phyloP scores from a whole-genome alignment of 495 filamentous ascomycete genomes.

The Penicillium daleae region DNA sequence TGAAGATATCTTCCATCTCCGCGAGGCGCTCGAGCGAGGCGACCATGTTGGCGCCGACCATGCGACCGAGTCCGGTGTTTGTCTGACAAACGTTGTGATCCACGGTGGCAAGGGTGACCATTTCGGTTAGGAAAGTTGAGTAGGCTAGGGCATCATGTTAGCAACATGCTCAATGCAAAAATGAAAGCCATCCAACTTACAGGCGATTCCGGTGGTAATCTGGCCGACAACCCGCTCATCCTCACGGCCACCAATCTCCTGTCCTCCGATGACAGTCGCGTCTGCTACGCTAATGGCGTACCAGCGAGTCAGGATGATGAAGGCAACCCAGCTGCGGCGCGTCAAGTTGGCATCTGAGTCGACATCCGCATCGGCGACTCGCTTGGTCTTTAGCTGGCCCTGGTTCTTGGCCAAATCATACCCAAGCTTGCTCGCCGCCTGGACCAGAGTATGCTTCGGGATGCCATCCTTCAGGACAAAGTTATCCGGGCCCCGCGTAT shows the following conservation, averaged over 20 bases:
- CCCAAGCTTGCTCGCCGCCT: slow-evolving; percentile 45
- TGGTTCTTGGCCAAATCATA: slow-evolving; percentile 47
- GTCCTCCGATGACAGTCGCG: slow-evolving; percentile 57
- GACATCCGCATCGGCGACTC: slow-evolving; percentile 50
- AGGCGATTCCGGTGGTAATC: slow-evolving; percentile 63
- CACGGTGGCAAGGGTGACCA: slow-evolving; percentile 41
- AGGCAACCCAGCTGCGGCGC: slow-evolving; percentile 73
- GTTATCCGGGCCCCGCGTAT: slow-evolving; percentile 50
- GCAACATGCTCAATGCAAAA: slow-evolving; percentile 16
- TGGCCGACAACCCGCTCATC: slow-evolving; percentile 69
- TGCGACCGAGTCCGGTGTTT: slow-evolving; percentile 43
- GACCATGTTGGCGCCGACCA: slow-evolving; percentile 43
- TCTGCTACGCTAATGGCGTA: slow-evolving; percentile 72
- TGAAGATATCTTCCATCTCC: slow-evolving; percentile 45
- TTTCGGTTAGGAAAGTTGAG: slow-evolving; percentile 48
- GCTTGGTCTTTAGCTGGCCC: slow-evolving; percentile 43
- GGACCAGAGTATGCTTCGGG: slow-evolving; percentile 48
- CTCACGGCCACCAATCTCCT: slow-evolving; percentile 56
- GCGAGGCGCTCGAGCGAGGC: slow-evolving; percentile 46
- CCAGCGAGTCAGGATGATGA: slow-evolving; percentile 77
- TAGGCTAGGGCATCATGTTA: slow-evolving; percentile 38
- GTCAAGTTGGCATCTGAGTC: slow-evolving; percentile 74
- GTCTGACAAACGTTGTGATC: slow-evolving; percentile 48
- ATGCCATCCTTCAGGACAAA: slow-evolving; percentile 47
- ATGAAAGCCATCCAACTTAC: slow-evolving; percentile 55